phyloP scores from a whole-genome alignment of 345 rosid species.

The Eutrema heterophyllum region DNA sequence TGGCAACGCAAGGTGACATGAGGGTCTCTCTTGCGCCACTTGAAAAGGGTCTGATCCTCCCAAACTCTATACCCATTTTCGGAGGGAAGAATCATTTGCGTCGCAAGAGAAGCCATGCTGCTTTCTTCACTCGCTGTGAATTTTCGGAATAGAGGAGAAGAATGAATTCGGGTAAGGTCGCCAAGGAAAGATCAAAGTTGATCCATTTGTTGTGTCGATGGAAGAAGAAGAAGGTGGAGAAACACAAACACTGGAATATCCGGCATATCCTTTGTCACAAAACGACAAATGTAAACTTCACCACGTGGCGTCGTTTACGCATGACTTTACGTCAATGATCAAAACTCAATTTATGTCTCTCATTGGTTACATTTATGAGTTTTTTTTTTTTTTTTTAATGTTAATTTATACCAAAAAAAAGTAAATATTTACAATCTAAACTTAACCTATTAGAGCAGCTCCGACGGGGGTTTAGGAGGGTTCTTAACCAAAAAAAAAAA shows the following conservation, averaged over 20 bases:
- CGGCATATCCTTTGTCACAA: too few relatives aligned
- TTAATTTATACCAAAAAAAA: too few relatives aligned
- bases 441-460: too few relatives aligned
- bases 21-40: conserved; percentile 86
- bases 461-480: too few relatives aligned
- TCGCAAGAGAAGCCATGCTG: conserved; percentile 44
- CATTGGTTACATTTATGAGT: background rate
- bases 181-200: conserved; percentile 39
- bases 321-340: background rate
- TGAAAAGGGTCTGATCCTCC: conserved; percentile 82
- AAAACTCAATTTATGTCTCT: background rate
- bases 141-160: conserved; percentile 11
- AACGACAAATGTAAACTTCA: conserved; percentile 17
- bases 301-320: conserved; percentile 20
- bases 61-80: conserved; percentile 60
- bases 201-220: conserved; percentile 7
- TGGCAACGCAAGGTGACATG: conserved; percentile 88
- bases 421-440: too few relatives aligned
- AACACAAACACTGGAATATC: conserved; percentile 8
- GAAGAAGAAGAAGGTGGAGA: background rate
- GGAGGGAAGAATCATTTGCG: conserved; percentile 45
- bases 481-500: too few relatives aligned
- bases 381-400: too few relatives aligned
- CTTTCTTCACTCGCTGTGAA: background rate
- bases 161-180: conserved; percentile 48